Conservation (phyloP, 2,329 filamentous ascomycete genomes). For the Colletotrichum lupini region DNA sequence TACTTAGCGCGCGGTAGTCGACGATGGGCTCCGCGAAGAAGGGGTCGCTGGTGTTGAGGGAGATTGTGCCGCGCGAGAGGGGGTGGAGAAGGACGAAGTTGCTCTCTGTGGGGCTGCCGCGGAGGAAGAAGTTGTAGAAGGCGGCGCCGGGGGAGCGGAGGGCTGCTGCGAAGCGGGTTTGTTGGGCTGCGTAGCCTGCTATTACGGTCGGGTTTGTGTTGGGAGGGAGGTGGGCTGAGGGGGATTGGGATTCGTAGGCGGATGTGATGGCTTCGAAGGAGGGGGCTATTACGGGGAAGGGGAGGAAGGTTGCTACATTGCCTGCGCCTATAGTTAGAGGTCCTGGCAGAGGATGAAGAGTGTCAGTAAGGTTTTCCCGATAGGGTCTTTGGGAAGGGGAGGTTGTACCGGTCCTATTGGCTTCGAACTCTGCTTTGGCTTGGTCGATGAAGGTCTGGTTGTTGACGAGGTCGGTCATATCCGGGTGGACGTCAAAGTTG, state of each 20-base stretch:
- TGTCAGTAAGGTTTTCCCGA: too few relatives aligned
- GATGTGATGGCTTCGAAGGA: constrained; percentile 36
- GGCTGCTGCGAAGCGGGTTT: constrained; percentile 38
- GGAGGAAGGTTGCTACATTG: constrained; percentile 37
- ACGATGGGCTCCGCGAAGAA: constrained; percentile 42
- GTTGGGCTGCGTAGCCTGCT: constrained; percentile 53
- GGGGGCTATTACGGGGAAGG: constrained; percentile 37
- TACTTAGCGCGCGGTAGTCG: constrained; percentile 41
- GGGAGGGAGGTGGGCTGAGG: constrained; percentile 35
- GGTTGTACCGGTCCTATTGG: constrained; percentile 26
- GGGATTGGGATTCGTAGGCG: constrained; percentile 36
- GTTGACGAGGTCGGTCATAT: constrained; percentile 27
- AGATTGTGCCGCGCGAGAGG: constrained; percentile 44
- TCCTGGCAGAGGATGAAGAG: constrained; percentile 1
- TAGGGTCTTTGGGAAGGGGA: too few relatives aligned
- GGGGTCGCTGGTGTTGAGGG: constrained; percentile 42
- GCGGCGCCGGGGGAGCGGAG: constrained; percentile 24
- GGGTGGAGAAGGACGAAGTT: constrained; percentile 36
- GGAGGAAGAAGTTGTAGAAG: too few relatives aligned
- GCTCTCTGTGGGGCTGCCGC: not conserved
- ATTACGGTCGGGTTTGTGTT: constrained; percentile 36
- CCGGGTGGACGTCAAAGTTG: constrained; percentile 37
- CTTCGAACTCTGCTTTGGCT: constrained; percentile 33
- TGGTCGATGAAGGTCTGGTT: constrained; percentile 32
- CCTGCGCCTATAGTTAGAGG: constrained; percentile 37